Evolutionary conservation across 2,329 filamentous ascomycete genomes (phyloP).

Genomic region (Sporothrix brunneoviolacea): DNA sequence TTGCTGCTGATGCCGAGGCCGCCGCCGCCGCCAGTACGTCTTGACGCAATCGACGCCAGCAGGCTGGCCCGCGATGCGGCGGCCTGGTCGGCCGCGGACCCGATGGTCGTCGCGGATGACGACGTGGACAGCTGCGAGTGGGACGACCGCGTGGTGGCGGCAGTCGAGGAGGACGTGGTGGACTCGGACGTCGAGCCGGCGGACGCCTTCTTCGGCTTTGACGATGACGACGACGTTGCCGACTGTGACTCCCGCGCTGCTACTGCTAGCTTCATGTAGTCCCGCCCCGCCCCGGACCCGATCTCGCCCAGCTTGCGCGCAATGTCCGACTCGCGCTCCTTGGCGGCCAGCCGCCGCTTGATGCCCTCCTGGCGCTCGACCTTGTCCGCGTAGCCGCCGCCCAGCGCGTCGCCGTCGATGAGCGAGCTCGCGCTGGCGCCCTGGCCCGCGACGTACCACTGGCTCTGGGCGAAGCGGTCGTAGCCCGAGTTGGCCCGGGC

Average conservation of each 20-base stretch:
- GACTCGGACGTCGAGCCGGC: slow-evolving; percentile 7
- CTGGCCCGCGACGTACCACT: slow-evolving; percentile 43
- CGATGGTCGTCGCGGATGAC: not conserved
- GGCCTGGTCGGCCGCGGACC: slow-evolving; percentile 17
- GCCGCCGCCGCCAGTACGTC: slow-evolving; percentile 15
- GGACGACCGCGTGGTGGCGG: not conserved
- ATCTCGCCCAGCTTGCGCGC: slow-evolving; percentile 59
- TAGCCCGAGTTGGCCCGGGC: slow-evolving; percentile 36
- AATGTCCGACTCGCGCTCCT: slow-evolving; percentile 67
- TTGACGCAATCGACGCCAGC: slow-evolving; percentile 13
- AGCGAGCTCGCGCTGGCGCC: slow-evolving; percentile 43
- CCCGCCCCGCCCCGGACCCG: slow-evolving; percentile 59
- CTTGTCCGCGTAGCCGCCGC: slow-evolving; percentile 45
- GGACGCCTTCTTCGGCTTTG: slow-evolving; percentile 3
- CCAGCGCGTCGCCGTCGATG: slow-evolving; percentile 37
- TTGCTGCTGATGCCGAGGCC: slow-evolving; percentile 18
- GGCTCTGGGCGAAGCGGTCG: slow-evolving; percentile 52
- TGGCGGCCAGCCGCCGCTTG: slow-evolving; percentile 55
- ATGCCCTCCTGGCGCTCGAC: slow-evolving; percentile 59
- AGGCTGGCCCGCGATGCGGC: slow-evolving; percentile 15
- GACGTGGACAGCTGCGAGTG: slow-evolving; percentile 5
- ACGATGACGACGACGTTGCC: slow-evolving; percentile 6
- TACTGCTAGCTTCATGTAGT: slow-evolving; percentile 52
- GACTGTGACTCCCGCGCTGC: not conserved
- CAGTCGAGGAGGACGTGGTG: not conserved